Evolutionary conservation across 2,329 filamentous ascomycete species (phyloP).

Genomic region (Penicillium crustosum): DNA sequence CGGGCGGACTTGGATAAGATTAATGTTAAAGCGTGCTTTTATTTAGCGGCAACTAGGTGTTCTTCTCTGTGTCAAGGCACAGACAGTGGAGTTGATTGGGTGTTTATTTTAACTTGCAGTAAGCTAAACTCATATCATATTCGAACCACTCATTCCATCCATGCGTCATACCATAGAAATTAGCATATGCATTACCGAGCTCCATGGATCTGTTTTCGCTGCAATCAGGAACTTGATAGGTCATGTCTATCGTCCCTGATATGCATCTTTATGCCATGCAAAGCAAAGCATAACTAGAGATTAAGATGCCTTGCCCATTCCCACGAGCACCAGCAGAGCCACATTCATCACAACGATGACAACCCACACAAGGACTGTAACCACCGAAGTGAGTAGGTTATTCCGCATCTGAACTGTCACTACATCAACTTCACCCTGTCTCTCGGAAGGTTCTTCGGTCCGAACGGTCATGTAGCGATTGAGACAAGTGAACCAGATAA

Average conservation of each 20-base stretch:
- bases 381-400: slow-evolving; percentile 60
- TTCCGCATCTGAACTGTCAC: slow-evolving; percentile 66
- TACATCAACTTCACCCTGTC: slow-evolving; percentile 29
- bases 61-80: slow-evolving; percentile 15
- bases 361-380: slow-evolving; percentile 67
- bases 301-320: slow-evolving; percentile 51
- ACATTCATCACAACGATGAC: slow-evolving; percentile 77
- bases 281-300: not conserved
- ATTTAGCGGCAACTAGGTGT: slow-evolving; percentile 6
- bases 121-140: slow-evolving; percentile 3
- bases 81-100: slow-evolving; percentile 20
- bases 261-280: not conserved
- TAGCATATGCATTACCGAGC: not conserved
- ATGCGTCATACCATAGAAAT: not conserved
- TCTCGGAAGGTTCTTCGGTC: slow-evolving; percentile 42
- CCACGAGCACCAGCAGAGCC: slow-evolving; percentile 67
- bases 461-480: slow-evolving; percentile 76
- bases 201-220: not conserved
- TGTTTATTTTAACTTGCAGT: slow-evolving; percentile 1
- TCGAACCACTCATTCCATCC: not conserved
- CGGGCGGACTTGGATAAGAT: slow-evolving; percentile 42
- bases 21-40: slow-evolving; percentile 13
- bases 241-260: not conserved
- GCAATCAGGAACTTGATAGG: not conserved
- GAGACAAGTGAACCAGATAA: slow-evolving; percentile 82